phyloP scores from a whole-genome alignment of 768 basidiomycete species.

The Boletus sensibilis region DNA sequence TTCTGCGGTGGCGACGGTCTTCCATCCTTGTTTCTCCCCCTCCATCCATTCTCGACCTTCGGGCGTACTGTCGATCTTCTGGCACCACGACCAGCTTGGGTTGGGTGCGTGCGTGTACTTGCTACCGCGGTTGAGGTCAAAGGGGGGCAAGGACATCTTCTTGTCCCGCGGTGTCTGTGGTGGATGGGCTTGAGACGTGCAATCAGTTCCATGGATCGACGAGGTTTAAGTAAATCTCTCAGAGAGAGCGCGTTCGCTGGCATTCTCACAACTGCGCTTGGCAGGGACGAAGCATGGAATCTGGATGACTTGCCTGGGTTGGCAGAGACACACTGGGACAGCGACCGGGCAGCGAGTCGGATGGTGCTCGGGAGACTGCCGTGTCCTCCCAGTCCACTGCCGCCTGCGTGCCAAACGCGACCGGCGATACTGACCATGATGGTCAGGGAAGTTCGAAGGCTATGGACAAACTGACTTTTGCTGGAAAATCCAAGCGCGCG shows the following conservation, averaged over 20 bases:
- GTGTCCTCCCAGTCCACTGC: not conserved
- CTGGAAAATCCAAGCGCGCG: not conserved
- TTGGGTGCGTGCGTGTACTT: slow-evolving; percentile 33
- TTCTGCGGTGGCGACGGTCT: slow-evolving; percentile 25
- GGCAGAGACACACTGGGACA: not conserved
- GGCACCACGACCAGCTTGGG: slow-evolving; percentile 31
- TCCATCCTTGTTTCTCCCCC: slow-evolving; percentile 37
- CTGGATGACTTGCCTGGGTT: not conserved
- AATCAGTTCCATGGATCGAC: not conserved
- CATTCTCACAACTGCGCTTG: not conserved
- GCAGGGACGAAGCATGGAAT: not conserved
- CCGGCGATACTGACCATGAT: not conserved
- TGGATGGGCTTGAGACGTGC: not conserved
- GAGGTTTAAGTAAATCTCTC: not conserved
- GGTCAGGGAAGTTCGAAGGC: not conserved
- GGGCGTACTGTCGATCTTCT: slow-evolving; percentile 23
- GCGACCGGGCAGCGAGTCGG: not conserved
- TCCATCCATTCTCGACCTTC: slow-evolving; percentile 32
- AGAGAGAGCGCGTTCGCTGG: not conserved
- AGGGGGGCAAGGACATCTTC: slow-evolving; percentile 24
- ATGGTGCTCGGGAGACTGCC: not conserved
- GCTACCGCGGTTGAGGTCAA: slow-evolving; percentile 9
- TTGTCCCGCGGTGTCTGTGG: not conserved
- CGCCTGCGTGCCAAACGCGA: not conserved
- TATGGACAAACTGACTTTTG: not conserved